Evolutionary conservation across 2,329 filamentous ascomycete species (phyloP).

Genomic region (Lomentospora prolificans): DNA sequence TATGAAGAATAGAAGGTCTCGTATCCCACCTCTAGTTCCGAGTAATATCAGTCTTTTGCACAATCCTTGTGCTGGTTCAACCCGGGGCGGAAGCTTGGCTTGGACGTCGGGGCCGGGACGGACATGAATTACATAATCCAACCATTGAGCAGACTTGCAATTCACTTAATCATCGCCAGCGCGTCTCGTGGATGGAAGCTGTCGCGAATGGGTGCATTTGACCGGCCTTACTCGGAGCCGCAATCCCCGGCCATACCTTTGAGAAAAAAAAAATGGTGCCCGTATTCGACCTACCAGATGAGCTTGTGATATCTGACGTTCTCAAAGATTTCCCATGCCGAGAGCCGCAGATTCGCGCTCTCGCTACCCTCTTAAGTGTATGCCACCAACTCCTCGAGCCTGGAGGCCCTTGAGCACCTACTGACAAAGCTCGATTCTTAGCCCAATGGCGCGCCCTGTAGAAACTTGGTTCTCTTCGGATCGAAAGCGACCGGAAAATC

Average conservation of each 20-base stretch:
- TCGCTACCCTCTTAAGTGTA: slow-evolving; percentile 45
- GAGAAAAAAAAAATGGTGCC: not conserved
- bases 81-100: too few species aligned
- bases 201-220: too few species aligned
- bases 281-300: slow-evolving; percentile 19
- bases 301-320: slow-evolving; percentile 36
- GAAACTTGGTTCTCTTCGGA: slow-evolving; percentile 72
- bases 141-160: too few species aligned
- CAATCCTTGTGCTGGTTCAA: too few species aligned
- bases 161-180: too few species aligned
- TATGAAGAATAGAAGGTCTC: too few species aligned
- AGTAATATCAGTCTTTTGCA: too few species aligned
- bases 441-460: slow-evolving; percentile 58
- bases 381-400: slow-evolving; percentile 12
- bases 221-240: too few species aligned
- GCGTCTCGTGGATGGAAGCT: too few species aligned
- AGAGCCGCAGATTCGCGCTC: slow-evolving; percentile 47
- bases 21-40: too few species aligned
- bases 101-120: too few species aligned
- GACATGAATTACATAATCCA: too few species aligned
- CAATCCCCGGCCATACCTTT: not conserved
- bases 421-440: slow-evolving; percentile 20
- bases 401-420: not conserved
- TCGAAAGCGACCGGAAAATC: slow-evolving; percentile 83
- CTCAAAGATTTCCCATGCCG: slow-evolving; percentile 44